A percentile compares a stretch with the other conserved stretches of the same genome.
phyloP scores from a whole-genome alignment of 192 early-diverging fungal genomes.

The Coemansia sp. region DNA sequence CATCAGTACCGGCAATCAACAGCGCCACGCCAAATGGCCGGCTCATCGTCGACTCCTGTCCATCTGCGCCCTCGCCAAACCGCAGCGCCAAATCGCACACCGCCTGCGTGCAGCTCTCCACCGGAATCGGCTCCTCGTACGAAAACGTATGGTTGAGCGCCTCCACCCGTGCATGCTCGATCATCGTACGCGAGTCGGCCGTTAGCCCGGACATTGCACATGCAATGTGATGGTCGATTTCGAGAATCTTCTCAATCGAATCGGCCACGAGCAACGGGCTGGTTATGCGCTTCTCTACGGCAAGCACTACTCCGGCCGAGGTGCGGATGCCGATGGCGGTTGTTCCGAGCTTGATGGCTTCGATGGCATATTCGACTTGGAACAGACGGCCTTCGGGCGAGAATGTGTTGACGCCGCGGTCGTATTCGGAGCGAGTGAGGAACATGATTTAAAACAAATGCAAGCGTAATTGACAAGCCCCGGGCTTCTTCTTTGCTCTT shows the following conservation, averaged over 20 bases:
- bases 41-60: constrained; percentile 97
- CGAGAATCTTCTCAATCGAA: constrained; percentile 97
- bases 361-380: constrained; percentile 99
- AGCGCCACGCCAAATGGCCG: constrained; percentile 99
- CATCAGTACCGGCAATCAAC: constrained; percentile 95
- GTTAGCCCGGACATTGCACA: constrained; percentile 97
- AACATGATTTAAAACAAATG: constrained; percentile 26
- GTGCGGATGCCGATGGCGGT: constrained; percentile 98
- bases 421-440: constrained; percentile 86
- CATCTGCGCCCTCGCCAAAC: constrained; percentile 96
- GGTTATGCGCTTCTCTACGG: constrained; percentile 96
- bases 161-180: constrained; percentile 95
- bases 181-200: constrained; percentile 96
- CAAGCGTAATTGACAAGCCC: not conserved
- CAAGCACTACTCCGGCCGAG: constrained; percentile 87
- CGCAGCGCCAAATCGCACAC: constrained; percentile 97
- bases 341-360: constrained; percentile 98
- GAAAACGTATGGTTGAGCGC: constrained; percentile 97
- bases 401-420: constrained; percentile 99
- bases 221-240: constrained; percentile 93
- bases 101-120: constrained; percentile 95
- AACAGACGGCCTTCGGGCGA: constrained; percentile 98
- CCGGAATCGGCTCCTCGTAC: constrained; percentile 93
- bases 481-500: not conserved
- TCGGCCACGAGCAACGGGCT: constrained; percentile 87